Base-by-base conservation (phyloP, 2,329 filamentous ascomycete genomes). In the Parascedosporium putredinis region DNA sequence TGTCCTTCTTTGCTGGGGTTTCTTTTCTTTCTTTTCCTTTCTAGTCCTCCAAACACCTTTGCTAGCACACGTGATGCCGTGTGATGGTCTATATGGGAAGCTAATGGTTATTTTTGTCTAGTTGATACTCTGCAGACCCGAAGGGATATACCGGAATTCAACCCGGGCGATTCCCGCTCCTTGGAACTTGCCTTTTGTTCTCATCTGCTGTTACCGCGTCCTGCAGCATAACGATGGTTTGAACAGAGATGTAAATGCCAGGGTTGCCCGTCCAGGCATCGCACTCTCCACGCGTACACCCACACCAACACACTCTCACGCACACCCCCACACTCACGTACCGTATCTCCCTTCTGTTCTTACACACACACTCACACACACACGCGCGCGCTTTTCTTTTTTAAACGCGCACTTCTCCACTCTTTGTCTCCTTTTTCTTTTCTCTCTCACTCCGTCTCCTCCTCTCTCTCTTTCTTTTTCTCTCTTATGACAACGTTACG, bases 111-210 rank as follows among this genome's bases (percentile, higher is more conserved):
- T n/a, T n/a, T 23, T 6, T 36, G 3, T 27, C 24, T 38, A 59
- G 57, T 55, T 23, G 57, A 69, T 23, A 58, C 60, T 1, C 61
- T 68, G 12, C 58, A 63, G 34, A 55, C 67, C 33, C 74, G 75
- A 31, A 73, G 75, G 51, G 70, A 75, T 45, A 67, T 72, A 20
- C 72, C 74, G 3, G 67, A 72, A 33, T 80, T 79, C 55, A 74
- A 67, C 3, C 67, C 67, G 14, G 66, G 66, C 36, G 67, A 75
- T 55, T 75, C 73, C 7, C 67, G 73, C 27, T 76, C 71, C 34
- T 67, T 73, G 40, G 73, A 76, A 56, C 61, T 76, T 36, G 68
- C 70, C 52, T 74, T 74, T 53, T 74, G 69, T 55, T 71, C 71
- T 5, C 67, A 71, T 42, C 67, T 74, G 34, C 61, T 76, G 29